These are phyloP conservation scores for Pseudogymnoascus sp. DNA, from an alignment of 2,329 filamentous ascomycete genomes.

Conservation along the genomic window DNA sequence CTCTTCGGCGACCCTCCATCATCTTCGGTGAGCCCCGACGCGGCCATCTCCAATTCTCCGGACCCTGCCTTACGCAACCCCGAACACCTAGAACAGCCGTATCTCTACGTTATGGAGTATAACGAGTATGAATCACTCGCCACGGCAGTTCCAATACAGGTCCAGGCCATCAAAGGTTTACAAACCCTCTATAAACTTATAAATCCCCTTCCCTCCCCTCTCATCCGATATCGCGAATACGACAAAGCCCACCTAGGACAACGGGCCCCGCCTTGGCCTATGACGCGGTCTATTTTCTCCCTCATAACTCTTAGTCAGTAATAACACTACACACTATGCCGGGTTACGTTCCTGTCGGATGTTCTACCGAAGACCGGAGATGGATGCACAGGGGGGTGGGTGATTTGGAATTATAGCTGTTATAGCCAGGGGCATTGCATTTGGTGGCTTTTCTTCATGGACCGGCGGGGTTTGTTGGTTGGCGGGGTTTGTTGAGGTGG, in stretches of 20 bases:
- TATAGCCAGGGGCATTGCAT: not conserved
- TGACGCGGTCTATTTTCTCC: not conserved
- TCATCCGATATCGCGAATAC: conserved; percentile 3
- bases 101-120: not conserved
- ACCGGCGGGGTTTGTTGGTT: not conserved
- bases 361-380: not conserved
- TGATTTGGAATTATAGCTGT: conserved; percentile 5
- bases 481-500: conserved; percentile 1
- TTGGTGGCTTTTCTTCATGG: not conserved
- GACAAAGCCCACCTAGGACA: not conserved
- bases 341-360: not conserved
- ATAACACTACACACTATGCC: not conserved
- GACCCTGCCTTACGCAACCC: not conserved
- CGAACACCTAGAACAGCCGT: not conserved
- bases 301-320: not conserved
- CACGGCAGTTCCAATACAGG: not conserved
- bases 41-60: not conserved
- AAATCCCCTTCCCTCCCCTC: not conserved
- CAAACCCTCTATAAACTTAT: not conserved
- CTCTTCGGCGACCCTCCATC: not conserved
- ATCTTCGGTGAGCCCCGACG: not conserved
- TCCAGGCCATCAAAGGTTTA: not conserved
- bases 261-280: not conserved
- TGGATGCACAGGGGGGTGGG: not conserved
- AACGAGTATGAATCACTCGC: not conserved